Percentiles rank a stretch among this genome's conserved stretches.
These are phyloP conservation scores for Gonapodya prolifera DNA, from an alignment of 192 early-diverging fungal genomes.

Conservation along the genomic window DNA sequence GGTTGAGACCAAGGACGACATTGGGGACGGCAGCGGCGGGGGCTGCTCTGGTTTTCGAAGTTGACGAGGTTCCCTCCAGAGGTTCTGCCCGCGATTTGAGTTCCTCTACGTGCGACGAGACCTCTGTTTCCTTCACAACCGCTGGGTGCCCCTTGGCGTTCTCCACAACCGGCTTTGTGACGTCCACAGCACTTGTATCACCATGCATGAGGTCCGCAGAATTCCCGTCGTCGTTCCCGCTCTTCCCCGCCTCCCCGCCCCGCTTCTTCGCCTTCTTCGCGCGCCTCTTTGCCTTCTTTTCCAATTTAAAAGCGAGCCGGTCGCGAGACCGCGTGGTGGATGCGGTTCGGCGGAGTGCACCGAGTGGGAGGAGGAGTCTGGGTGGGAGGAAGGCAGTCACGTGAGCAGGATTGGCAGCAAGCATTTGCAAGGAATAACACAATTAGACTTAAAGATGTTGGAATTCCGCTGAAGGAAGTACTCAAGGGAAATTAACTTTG, in stretches of 20 bases:
- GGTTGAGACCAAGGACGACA: background rate
- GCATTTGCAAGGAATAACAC: no score
- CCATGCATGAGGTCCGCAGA: no score
- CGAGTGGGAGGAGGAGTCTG: background rate
- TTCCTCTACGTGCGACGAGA: background rate
- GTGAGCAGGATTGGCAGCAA: background rate
- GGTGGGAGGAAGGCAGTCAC: background rate
- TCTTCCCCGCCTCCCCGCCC: background rate
- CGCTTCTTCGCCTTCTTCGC: background rate
- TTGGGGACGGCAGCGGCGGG: background rate
- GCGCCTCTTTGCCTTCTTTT: background rate
- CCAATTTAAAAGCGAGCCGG: background rate
- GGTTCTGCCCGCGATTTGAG: background rate
- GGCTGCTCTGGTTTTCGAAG: background rate
- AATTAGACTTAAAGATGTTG: background rate
- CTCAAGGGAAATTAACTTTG: background rate
- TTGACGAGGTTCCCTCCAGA: background rate
- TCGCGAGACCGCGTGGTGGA: background rate
- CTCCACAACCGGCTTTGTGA: background rate
- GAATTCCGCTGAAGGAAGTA: background rate
- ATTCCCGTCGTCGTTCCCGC: no score
- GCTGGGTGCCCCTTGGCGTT: background rate
- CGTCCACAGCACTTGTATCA: background rate
- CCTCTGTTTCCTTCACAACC: no score
- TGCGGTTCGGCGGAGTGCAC: background rate